These are phyloP conservation scores for Paramecium biaurelia DNA, from an alignment of 73 alveolate genomes.

Conservation along the genomic window DNA sequence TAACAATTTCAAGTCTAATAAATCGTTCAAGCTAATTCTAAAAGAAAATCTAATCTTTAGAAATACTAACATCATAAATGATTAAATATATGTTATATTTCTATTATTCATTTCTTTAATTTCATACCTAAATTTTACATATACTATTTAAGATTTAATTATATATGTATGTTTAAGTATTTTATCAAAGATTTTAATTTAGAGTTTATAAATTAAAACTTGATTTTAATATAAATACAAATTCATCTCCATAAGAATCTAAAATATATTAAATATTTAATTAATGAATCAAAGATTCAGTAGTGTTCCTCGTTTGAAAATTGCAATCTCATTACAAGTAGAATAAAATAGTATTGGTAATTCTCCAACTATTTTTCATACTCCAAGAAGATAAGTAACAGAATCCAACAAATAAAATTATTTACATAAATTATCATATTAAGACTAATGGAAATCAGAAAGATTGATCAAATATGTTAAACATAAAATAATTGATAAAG, in stretches of 20 bases:
- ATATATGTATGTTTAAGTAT: too few species aligned
- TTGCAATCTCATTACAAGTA: background rate
- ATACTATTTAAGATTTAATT: too few species aligned
- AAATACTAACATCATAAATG: background rate
- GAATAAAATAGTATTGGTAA: background rate
- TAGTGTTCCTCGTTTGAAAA: constrained; percentile 16
- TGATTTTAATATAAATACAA: background rate
- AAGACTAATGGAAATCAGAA: background rate
- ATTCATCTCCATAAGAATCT: background rate
- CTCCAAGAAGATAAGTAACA: background rate
- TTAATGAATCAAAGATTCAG: background rate
- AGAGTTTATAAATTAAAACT: too few species aligned
- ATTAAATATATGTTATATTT: too few species aligned
- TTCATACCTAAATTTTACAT: too few species aligned
- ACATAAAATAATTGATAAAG: background rate
- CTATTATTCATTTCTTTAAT: too few species aligned
- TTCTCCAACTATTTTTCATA: background rate
- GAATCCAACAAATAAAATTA: background rate
- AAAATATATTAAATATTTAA: background rate
- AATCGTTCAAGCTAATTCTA: constrained; percentile 47
- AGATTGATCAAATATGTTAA: background rate
- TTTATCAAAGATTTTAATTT: too few species aligned
- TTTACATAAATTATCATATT: background rate
- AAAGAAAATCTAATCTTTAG: constrained; percentile 8
- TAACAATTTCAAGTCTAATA: constrained; percentile 33